Base-by-base conservation (phyloP, 352 stramenopile genomes). In the Phytophthora pluvialis region DNA sequence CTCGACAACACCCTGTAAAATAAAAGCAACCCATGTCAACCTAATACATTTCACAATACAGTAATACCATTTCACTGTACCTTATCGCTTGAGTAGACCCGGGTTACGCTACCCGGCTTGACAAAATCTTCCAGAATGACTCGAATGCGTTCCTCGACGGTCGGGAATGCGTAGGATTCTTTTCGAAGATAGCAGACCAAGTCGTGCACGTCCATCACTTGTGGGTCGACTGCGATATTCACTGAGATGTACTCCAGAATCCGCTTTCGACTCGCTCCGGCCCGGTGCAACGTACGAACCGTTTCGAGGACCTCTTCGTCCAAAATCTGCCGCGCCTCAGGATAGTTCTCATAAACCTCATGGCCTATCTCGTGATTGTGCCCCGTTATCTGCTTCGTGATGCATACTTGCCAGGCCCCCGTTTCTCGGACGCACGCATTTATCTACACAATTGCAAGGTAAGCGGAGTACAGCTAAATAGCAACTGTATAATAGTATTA, bases 201-300 rank as follows among this genome's bases (percentile, higher is more conserved):
- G 11, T 64, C 56, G 35, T 64, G 45, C 5, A 48, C 58, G 29
- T 60, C 48, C 7, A 60, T 52, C 58, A 66, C 54, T 8, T 8
- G 9, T 5, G 40, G 47, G 11, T 53, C 48, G 7, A 48, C 47
- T 6, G 18, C 12, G 13, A 35, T 25, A 25, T 56, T 50, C 32
- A 60, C 48, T 7, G n/a, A 40, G 28, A 60, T 59, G 16, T 60
- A 54, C 42, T 49, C 40, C 3, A 66, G 31, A 54, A 66, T 59
- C 6, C 32, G 36, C 11, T 65, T 65, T 18, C 31, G 16, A 18
- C n/a, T 65, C 0, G 47, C 48, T 12, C 40, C 47, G 26, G 29
- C 47, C 9, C 47, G 25, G 26, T 50, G 31, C 1, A 60, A 40
- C 6, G 31, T 59, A 7, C 50, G 47, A 0, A 54, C 48, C 15